A percentile compares a stretch with the other conserved stretches of the same genome.
Conservation (phyloP, 2,329 filamentous ascomycete species). For the Colletotrichum australisinense region DNA sequence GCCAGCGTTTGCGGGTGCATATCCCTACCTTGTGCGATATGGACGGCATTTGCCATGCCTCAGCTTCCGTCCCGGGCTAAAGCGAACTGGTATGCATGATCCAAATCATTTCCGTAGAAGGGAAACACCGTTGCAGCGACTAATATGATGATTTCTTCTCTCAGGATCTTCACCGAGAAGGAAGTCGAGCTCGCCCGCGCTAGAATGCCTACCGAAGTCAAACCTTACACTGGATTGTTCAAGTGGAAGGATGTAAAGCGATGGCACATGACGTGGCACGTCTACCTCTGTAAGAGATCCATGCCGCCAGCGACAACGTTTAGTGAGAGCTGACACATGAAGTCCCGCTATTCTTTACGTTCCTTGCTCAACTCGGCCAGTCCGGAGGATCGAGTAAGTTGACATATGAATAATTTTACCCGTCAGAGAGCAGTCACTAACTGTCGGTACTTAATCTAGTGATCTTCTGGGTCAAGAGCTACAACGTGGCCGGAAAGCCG, state of each 20-base stretch:
- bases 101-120: background rate
- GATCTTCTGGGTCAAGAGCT: constrained; percentile 44
- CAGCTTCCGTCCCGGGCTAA: constrained; percentile 41
- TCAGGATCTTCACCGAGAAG: constrained; percentile 40
- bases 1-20: constrained; percentile 40
- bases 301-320: background rate
- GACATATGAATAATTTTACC: no score
- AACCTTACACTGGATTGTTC: constrained; percentile 41
- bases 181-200: constrained; percentile 39
- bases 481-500: constrained; percentile 39
- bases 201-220: constrained; percentile 41
- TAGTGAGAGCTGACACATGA: background rate
- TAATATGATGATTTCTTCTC: background rate
- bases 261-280: constrained; percentile 45
- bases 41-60: constrained; percentile 42
- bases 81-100: constrained; percentile 39
- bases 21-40: constrained; percentile 40
- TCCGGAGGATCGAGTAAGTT: constrained; percentile 40
- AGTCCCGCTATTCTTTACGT: constrained; percentile 41
- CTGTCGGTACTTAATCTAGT: constrained; percentile 18
- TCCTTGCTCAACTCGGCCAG: constrained; percentile 39
- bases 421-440: no score
- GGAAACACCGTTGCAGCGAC: background rate
- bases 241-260: constrained; percentile 44
- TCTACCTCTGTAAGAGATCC: constrained; percentile 39